Evolutionary conservation across 345 rosid genomes (phyloP).

Genomic region (Ceriops zippeliana): DNA sequence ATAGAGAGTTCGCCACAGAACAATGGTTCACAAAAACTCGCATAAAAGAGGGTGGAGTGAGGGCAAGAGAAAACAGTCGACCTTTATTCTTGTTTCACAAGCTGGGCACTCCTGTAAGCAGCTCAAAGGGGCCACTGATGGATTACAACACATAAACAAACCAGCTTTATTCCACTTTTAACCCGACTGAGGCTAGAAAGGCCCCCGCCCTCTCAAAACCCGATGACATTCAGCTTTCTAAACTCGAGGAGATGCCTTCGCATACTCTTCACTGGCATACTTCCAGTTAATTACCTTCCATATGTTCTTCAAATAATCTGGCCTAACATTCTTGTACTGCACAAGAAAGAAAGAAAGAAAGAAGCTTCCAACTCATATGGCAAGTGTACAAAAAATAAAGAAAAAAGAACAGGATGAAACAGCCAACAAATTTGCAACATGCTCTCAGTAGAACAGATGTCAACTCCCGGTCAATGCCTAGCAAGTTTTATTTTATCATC

Average conservation of each 20-base stretch:
- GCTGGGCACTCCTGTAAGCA: constrained; percentile 1
- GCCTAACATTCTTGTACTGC: constrained; percentile 89
- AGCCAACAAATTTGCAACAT: no score
- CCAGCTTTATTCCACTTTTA: constrained; percentile 7
- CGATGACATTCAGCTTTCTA: neutral
- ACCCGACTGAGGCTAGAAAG: neutral
- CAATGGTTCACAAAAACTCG: no score
- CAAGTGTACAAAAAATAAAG: neutral
- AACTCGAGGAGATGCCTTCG: constrained; percentile 49
- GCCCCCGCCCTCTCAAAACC: neutral
- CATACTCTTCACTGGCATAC: constrained; percentile 62
- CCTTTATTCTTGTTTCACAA: constrained; percentile 4
- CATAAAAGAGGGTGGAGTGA: no score
- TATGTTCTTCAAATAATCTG: constrained; percentile 86
- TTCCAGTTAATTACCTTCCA: constrained; percentile 97
- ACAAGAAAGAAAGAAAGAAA: constrained; percentile 11
- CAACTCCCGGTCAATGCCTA: no score
- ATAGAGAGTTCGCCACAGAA: no score
- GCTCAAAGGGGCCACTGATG: neutral
- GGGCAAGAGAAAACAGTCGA: neutral
- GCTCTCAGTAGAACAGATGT: no score
- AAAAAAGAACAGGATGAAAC: no score
- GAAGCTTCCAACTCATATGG: neutral
- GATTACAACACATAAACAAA: neutral
- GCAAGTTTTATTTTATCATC: no score